Evolutionary conservation across 768 basidiomycete genomes (phyloP).

Genomic region (Termitomyces sp.): DNA sequence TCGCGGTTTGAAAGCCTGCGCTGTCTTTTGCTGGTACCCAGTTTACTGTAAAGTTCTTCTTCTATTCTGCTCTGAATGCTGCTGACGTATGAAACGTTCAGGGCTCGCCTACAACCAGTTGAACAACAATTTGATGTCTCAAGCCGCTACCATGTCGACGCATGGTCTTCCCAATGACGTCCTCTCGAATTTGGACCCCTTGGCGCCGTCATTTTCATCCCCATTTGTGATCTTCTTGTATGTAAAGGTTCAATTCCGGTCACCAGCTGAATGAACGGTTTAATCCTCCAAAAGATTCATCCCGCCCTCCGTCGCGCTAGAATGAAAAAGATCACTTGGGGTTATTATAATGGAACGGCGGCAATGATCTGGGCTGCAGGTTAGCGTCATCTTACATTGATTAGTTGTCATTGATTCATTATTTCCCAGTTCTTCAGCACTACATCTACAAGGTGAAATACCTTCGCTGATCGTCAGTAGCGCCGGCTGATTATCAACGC

Average conservation of each 20-base stretch:
- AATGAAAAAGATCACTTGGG: slow-evolving; percentile 49
- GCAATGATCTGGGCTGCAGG: slow-evolving; percentile 63
- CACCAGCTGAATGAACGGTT: no score
- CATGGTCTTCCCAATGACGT: slow-evolving; percentile 73
- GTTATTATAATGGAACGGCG: slow-evolving; percentile 49
- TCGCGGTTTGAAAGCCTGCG: slow-evolving; percentile 68
- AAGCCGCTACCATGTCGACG: slow-evolving; percentile 71
- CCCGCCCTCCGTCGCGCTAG: slow-evolving; percentile 46
- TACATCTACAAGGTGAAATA: slow-evolving; percentile 58
- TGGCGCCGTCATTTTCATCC: slow-evolving; percentile 69
- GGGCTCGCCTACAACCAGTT: slow-evolving; percentile 78
- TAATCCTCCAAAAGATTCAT: slow-evolving; percentile 40
- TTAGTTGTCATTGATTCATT: background rate
- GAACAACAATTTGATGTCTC: slow-evolving; percentile 73
- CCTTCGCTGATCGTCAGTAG: slow-evolving; percentile 27
- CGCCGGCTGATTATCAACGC: slow-evolving; percentile 14
- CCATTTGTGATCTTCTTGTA: slow-evolving; percentile 56
- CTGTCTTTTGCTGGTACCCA: slow-evolving; percentile 56
- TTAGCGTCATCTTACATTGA: slow-evolving; percentile 19
- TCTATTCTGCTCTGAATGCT: background rate
- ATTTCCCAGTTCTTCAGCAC: slow-evolving; percentile 52
- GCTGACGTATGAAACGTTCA: slow-evolving; percentile 15
- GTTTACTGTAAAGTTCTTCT: slow-evolving; percentile 37
- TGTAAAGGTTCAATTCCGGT: background rate
- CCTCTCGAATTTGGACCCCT: slow-evolving; percentile 70